Percentiles rank a stretch among this genome's conserved stretches.
phyloP scores from a whole-genome alignment of 1,284 basidiomycete genomes.

The Apiotrichum mycotoxinovorans region DNA sequence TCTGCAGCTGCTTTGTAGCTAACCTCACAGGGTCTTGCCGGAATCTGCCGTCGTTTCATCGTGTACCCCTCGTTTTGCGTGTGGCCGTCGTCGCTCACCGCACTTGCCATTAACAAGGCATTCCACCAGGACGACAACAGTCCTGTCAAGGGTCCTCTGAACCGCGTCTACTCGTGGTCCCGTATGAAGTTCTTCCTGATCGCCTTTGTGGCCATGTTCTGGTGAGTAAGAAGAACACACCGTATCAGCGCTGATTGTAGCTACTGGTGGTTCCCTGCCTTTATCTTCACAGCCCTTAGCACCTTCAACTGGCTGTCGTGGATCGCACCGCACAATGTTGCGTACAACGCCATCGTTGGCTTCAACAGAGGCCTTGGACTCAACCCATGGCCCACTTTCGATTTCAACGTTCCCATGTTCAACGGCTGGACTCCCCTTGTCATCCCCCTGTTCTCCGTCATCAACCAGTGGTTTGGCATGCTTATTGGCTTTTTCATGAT shows the following conservation, averaged over 20 bases:
- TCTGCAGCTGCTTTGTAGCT: too few relatives aligned
- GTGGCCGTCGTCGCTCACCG: conserved; percentile 52
- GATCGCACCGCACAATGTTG: conserved; percentile 53
- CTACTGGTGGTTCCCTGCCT: conserved; percentile 51
- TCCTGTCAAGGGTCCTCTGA: conserved; percentile 46
- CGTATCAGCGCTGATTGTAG: not conserved
- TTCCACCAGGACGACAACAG: conserved; percentile 47
- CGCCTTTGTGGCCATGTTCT: conserved; percentile 40
- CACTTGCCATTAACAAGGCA: conserved; percentile 52
- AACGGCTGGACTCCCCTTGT: conserved; percentile 5
- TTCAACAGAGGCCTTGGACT: conserved; percentile 39
- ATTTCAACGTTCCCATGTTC: conserved; percentile 30
- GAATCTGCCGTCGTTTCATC: conserved; percentile 53
- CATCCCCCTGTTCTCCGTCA: conserved; percentile 25
- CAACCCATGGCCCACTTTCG: conserved; percentile 40
- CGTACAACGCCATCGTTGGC: conserved; percentile 27
- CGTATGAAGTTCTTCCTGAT: conserved; percentile 46
- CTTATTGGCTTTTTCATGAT: conserved; percentile 25
- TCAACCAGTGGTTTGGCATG: conserved; percentile 34
- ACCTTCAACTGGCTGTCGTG: conserved; percentile 62
- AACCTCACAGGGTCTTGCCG: conserved; percentile 48
- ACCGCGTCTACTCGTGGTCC: conserved; percentile 39
- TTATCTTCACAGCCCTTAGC: conserved; percentile 51
- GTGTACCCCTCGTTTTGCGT: conserved; percentile 53
- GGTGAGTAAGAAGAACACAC: not conserved